Base-by-base conservation (phyloP, 164 flowering plant genomes). In the Nelumbo lutea region DNA sequence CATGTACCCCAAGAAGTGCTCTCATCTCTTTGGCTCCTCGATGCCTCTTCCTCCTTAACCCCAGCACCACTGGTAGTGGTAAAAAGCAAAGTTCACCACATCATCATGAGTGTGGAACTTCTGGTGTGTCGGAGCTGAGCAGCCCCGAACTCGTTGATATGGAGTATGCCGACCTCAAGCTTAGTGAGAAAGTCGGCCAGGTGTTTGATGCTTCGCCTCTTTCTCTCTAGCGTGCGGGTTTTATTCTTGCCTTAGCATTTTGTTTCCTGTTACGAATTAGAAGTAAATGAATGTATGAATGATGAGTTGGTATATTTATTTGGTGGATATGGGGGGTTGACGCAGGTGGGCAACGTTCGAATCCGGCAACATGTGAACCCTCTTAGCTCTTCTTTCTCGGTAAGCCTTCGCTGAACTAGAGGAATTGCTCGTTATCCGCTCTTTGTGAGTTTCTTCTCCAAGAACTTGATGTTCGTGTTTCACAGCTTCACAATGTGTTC, bases 281-380 rank as follows among this genome's bases (percentile, higher is more conserved):
- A 27, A 27, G 27, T 27, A 27, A 27, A 27, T 27, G 27, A 27
- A 27, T 27, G 27, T 27, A 27, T 27, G 27, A 27, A 27, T 27
- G 27, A 27, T 27, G 27, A 27, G 27, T 27, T 27, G 27, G 27
- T 27, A 27, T 27, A 27, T 27, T 27, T 27, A 27, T 27, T 27
- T 27, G 27, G 0, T 27, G 27, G 27, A 27, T 27, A 27, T 40
- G 51, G 64, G 62, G 3, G 46, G 42, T 74, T 69, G 44, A 76
- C 82, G 86, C 91, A 86, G 68, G 76, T 87, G 73, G 96, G 96
- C 65, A 89, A 84, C 72, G 86, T 88, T 68, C 82, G 96, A 68
- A 83, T 89, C 68, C 80, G 98, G 74, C 98, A 89, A 77, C 98
- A 93, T 84, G 98, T 89, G 62, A 93, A 91, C 70, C 97, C 96